Percentiles rank a stretch among this genome's conserved stretches.
Evolutionary conservation across 305 asterid species (phyloP).

Genomic region (Fraxinus velutina): DNA sequence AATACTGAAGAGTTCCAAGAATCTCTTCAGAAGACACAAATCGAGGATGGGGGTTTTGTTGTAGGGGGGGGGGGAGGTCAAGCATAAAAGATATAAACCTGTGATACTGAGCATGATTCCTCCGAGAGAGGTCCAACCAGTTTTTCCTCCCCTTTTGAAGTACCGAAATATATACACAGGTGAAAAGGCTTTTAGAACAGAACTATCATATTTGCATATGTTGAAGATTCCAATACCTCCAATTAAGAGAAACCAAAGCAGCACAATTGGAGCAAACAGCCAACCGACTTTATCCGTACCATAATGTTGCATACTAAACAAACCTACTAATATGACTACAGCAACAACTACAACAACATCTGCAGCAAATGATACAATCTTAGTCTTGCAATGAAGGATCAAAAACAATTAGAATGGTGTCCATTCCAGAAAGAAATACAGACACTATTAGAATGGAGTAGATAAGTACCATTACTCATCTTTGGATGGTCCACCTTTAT

Average conservation of each 20-base stretch:
- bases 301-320: constrained; percentile 91
- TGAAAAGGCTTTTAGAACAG: constrained; percentile 81
- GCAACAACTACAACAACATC: constrained; percentile 85
- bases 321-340: constrained; percentile 74
- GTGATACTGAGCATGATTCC: constrained; percentile 98
- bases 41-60: not conserved
- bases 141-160: constrained; percentile 54
- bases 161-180: constrained; percentile 77
- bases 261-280: constrained; percentile 93
- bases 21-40: not conserved
- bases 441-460: constrained; percentile 3
- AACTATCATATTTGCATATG: constrained; percentile 66
- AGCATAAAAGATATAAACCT: constrained; percentile 41
- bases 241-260: constrained; percentile 86
- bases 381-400: constrained; percentile 1
- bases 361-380: constrained; percentile 37
- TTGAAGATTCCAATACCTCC: constrained; percentile 93
- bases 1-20: not conserved
- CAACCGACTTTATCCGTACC: constrained; percentile 97
- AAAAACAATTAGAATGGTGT: not conserved
- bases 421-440: not conserved
- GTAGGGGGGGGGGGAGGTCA: not conserved
- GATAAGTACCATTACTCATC: constrained; percentile 72
- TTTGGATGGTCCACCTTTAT: constrained; percentile 83
- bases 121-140: constrained; percentile 87